These are phyloP conservation scores for Phytophthora ohioensis DNA, from an alignment of 352 stramenopile species.

Conservation along the genomic window DNA sequence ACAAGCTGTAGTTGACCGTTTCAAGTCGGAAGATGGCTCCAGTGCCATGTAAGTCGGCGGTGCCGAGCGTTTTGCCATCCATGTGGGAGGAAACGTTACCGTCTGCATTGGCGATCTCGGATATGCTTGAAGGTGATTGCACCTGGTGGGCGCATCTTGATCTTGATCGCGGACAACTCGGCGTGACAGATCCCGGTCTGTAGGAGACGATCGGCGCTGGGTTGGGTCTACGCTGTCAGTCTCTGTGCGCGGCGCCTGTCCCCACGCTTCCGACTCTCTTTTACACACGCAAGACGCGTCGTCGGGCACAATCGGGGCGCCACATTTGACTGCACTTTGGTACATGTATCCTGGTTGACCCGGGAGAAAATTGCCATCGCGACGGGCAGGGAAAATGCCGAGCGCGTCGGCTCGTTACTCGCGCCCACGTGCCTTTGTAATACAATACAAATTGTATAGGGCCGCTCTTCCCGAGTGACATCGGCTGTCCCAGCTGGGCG, in stretches of 20 bases:
- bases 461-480: constrained; percentile 25
- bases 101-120: background rate
- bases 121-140: constrained; percentile 4
- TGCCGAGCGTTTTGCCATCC: background rate
- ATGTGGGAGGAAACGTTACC: no score
- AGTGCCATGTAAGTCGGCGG: background rate
- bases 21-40: background rate
- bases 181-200: constrained; percentile 38
- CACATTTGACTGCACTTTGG: background rate
- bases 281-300: constrained; percentile 17
- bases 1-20: background rate
- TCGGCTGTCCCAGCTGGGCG: constrained; percentile 42
- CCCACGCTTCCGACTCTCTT: constrained; percentile 37
- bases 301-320: background rate
- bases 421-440: constrained; percentile 31
- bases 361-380: constrained; percentile 10
- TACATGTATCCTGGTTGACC: background rate
- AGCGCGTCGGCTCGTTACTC: constrained; percentile 39
- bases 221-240: constrained; percentile 20
- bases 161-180: background rate
- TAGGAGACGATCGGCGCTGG: constrained; percentile 14
- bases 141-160: background rate
- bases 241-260: constrained; percentile 21
- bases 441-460: constrained; percentile 22
- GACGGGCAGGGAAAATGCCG: constrained; percentile 37